These are phyloP conservation scores for Sesbania bispinosa DNA, from an alignment of 306 rosid species.

Conservation along the genomic window DNA sequence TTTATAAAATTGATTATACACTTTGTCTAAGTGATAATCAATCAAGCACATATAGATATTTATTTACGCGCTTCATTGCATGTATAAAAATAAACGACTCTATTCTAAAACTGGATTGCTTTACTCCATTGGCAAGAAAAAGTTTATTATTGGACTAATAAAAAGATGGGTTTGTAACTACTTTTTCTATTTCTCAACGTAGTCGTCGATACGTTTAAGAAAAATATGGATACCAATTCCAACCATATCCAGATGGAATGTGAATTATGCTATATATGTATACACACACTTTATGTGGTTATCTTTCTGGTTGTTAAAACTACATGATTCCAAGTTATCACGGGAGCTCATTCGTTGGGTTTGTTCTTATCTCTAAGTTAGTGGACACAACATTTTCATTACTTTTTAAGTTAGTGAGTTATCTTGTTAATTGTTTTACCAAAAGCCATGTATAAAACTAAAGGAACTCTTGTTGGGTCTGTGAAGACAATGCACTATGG, in stretches of 20 bases:
- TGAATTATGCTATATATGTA: background rate
- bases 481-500: background rate
- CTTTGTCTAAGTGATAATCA: no score
- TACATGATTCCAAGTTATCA: slow-evolving; percentile 17
- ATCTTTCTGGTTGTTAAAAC: background rate
- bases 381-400: background rate
- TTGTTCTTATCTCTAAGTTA: slow-evolving; percentile 11
- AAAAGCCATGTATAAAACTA: background rate
- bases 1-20: no score
- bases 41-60: no score
- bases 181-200: background rate
- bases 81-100: no score
- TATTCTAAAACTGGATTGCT: no score
- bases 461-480: background rate
- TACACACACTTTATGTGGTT: background rate
- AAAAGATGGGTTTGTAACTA: background rate
- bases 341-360: background rate
- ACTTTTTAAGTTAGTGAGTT: background rate
- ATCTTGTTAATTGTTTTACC: slow-evolving; percentile 8
- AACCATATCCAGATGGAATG: slow-evolving; percentile 19
- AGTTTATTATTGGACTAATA: background rate
- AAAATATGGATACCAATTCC: background rate
- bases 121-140: no score
- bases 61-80: no score
- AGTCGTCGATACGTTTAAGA: background rate